Evolutionary conservation across 2,329 filamentous ascomycete genomes (phyloP).

Genomic region (Fusarium decemcellulare): DNA sequence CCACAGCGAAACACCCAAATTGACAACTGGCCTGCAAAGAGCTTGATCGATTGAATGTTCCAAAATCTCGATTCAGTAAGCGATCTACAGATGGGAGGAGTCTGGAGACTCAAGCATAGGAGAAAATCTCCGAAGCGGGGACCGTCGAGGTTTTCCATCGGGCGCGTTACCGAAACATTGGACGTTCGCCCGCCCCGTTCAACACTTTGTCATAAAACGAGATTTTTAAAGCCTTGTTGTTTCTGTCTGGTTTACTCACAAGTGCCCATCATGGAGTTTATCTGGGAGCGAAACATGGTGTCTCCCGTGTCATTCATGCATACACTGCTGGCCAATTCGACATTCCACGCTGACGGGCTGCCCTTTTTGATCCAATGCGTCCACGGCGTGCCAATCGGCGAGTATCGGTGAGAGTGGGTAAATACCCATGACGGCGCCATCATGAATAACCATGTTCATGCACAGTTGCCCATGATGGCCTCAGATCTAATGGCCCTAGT

Average conservation of each 20-base stretch:
- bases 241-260: neutral
- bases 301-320: neutral
- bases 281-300: neutral
- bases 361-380: neutral
- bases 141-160: neutral
- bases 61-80: neutral
- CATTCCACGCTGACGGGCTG: neutral
- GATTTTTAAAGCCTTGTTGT: neutral
- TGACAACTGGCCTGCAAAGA: neutral
- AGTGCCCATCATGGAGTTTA: neutral
- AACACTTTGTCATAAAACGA: neutral
- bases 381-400: neutral
- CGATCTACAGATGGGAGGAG: conserved; percentile 9
- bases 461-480: conserved; percentile 32
- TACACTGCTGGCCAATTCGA: neutral
- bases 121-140: conserved; percentile 8
- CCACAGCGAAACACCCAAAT: neutral
- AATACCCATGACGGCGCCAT: neutral
- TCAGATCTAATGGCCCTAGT: conserved; percentile 37
- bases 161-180: conserved; percentile 5
- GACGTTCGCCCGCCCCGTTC: neutral
- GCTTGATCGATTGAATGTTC: neutral
- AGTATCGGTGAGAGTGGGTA: neutral
- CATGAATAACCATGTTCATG: conserved; percentile 11
- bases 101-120: neutral